These are phyloP conservation scores for Rubus idaeus DNA, from an alignment of 306 rosid species.

Conservation along the genomic window DNA sequence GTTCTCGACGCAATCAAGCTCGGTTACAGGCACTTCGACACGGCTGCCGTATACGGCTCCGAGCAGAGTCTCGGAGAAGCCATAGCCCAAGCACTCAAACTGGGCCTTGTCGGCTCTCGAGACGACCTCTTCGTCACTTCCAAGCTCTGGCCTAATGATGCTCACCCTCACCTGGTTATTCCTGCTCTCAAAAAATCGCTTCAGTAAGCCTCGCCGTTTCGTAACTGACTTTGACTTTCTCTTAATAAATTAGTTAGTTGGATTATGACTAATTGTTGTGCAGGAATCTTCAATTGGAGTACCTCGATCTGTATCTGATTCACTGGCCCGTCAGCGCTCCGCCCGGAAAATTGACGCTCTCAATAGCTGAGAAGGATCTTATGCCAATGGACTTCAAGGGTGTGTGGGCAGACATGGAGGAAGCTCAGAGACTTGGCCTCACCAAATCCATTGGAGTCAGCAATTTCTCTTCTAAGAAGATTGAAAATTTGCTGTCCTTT, in stretches of 20 bases:
- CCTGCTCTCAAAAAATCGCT: slow-evolving; percentile 29
- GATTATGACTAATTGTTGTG: too few species aligned
- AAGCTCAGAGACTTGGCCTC: slow-evolving; percentile 35
- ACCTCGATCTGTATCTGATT: slow-evolving; percentile 29
- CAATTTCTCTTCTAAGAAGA: slow-evolving; percentile 32
- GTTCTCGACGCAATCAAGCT: slow-evolving; percentile 27
- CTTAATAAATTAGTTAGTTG: too few species aligned
- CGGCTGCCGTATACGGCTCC: slow-evolving; percentile 22
- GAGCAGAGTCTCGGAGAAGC: slow-evolving; percentile 29
- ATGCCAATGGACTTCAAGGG: slow-evolving; percentile 31
- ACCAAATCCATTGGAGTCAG: slow-evolving; percentile 33
- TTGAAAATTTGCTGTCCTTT: slow-evolving; percentile 28
- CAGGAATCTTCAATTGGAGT: slow-evolving; percentile 27
- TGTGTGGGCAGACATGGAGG: slow-evolving; percentile 36
- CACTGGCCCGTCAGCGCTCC: slow-evolving; percentile 28
- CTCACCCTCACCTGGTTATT: slow-evolving; percentile 19
- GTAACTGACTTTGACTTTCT: too few species aligned
- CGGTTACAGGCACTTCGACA: slow-evolving; percentile 32
- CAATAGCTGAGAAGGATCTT: slow-evolving; percentile 2
- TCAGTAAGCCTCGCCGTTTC: not conserved
- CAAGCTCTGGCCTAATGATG: slow-evolving; percentile 26
- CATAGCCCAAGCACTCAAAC: slow-evolving; percentile 19
- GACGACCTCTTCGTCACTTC: slow-evolving; percentile 23
- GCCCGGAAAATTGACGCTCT: slow-evolving; percentile 6
- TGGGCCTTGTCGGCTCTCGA: slow-evolving; percentile 24